phyloP scores from a whole-genome alignment of 345 rosid genomes.

The Aquilaria yunnanensis region DNA sequence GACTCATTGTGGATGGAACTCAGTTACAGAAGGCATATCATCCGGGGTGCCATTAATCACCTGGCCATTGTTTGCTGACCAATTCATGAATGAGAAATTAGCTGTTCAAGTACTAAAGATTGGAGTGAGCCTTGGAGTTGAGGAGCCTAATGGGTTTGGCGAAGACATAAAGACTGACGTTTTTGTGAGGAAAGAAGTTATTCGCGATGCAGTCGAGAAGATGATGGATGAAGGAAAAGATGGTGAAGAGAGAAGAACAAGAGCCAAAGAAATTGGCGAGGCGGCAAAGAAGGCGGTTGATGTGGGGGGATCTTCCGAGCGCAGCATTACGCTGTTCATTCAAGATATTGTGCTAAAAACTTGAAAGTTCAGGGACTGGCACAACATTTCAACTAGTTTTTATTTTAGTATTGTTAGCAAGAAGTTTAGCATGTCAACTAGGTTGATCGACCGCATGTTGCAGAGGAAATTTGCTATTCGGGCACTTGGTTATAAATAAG shows the following conservation, averaged over 20 bases:
- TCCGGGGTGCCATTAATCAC: conserved; percentile 23
- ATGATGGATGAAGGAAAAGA: conserved; percentile 21
- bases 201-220: conserved; percentile 20
- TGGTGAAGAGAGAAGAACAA: conserved; percentile 23
- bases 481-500: no score
- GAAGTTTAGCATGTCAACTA: no score
- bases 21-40: conserved; percentile 18
- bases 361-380: no score
- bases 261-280: conserved; percentile 12
- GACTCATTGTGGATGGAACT: conserved; percentile 36
- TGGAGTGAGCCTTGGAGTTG: conserved; percentile 17
- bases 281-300: conserved; percentile 5
- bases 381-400: no score
- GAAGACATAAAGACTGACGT: conserved; percentile 13
- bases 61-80: conserved; percentile 29
- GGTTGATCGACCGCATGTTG: no score
- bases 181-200: conserved; percentile 12
- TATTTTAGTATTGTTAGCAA: no score
- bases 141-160: background rate
- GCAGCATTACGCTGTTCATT: no score
- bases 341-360: no score
- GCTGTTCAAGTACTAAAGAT: conserved; percentile 17
- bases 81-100: conserved; percentile 29
- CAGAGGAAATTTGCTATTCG: no score
- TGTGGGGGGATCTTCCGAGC: conserved; percentile 13